Percentiles rank a stretch among this genome's conserved stretches.
Evolutionary conservation across 345 rosid genomes (phyloP).

Genomic region (Hibiscus syriacus): DNA sequence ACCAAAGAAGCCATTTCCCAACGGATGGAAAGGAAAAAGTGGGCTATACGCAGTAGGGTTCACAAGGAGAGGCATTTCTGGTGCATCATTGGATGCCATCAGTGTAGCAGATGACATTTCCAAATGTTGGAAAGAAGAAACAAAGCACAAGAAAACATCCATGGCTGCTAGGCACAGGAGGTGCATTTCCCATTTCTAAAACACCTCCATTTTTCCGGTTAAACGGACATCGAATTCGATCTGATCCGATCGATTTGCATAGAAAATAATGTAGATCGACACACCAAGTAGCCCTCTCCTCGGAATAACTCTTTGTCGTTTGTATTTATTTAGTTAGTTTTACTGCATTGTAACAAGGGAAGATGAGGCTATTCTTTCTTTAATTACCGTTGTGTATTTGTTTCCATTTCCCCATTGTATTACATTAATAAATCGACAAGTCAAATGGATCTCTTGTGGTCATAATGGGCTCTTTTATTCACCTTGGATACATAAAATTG

Average conservation of each 20-base stretch:
- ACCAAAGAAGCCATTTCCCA: constrained; percentile 66
- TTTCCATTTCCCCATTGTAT: background rate
- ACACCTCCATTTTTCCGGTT: too few species aligned
- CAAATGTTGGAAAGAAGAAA: constrained; percentile 59
- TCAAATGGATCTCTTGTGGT: constrained; percentile 11
- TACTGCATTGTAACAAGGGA: constrained; percentile 28
- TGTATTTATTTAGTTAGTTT: constrained; percentile 5
- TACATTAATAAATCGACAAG: constrained; percentile 7
- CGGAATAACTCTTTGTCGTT: background rate
- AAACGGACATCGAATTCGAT: too few species aligned
- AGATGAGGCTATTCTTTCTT: constrained; percentile 55
- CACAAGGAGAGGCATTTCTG: constrained; percentile 80
- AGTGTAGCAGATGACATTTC: constrained; percentile 70
- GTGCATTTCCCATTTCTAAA: constrained; percentile 69
- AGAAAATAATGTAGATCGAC: constrained; percentile 12
- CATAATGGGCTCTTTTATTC: constrained; percentile 28
- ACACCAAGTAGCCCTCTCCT: constrained; percentile 50
- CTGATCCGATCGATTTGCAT: constrained; percentile 10
- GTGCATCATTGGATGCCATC: constrained; percentile 66
- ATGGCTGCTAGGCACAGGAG: constrained; percentile 65
- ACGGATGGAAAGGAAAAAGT: constrained; percentile 78
- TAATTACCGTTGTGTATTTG: too few species aligned
- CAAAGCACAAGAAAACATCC: constrained; percentile 52
- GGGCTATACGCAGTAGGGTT: constrained; percentile 93
- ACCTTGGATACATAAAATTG: constrained; percentile 16